Conservation (phyloP, 495 filamentous ascomycete genomes). For the Penicillium lagena region DNA sequence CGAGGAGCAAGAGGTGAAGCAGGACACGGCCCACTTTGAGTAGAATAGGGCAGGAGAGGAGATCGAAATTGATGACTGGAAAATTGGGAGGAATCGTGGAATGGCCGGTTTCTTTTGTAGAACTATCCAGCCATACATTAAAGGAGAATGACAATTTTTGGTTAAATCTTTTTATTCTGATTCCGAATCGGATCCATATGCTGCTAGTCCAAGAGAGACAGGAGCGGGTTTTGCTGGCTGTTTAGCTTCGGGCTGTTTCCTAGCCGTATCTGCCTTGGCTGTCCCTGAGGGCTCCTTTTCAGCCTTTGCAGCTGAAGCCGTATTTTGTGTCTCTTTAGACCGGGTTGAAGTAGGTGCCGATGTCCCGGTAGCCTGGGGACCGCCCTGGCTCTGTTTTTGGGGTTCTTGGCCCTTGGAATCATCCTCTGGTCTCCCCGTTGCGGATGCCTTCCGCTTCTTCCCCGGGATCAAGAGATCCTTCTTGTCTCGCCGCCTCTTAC, state of each 20-base stretch:
- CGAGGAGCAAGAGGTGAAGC: constrained; percentile 33
- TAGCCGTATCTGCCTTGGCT: background rate
- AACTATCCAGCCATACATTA: too few species aligned
- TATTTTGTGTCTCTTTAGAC: background rate
- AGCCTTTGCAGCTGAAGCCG: background rate
- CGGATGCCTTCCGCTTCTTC: constrained; percentile 50
- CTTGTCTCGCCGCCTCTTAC: constrained; percentile 55
- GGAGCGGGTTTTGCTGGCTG: constrained; percentile 9
- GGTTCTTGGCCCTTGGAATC: constrained; percentile 10
- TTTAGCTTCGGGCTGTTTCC: background rate
- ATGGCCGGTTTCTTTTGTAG: too few species aligned
- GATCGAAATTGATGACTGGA: background rate
- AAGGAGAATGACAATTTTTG: background rate
- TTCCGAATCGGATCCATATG: constrained; percentile 38
- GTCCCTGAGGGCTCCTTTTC: background rate
- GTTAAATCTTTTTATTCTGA: constrained; percentile 18
- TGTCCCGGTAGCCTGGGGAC: background rate
- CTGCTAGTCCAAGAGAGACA: constrained; percentile 17
- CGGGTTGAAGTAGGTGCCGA: constrained; percentile 1
- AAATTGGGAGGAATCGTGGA: too few species aligned
- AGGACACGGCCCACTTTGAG: constrained; percentile 15
- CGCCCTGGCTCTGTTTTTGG: background rate
- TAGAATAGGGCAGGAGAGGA: constrained; percentile 1
- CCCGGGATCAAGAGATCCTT: constrained; percentile 48
- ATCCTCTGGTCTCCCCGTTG: constrained; percentile 9